phyloP scores from a whole-genome alignment of 148 eudicot species.

The Fagopyrum tataricum region DNA sequence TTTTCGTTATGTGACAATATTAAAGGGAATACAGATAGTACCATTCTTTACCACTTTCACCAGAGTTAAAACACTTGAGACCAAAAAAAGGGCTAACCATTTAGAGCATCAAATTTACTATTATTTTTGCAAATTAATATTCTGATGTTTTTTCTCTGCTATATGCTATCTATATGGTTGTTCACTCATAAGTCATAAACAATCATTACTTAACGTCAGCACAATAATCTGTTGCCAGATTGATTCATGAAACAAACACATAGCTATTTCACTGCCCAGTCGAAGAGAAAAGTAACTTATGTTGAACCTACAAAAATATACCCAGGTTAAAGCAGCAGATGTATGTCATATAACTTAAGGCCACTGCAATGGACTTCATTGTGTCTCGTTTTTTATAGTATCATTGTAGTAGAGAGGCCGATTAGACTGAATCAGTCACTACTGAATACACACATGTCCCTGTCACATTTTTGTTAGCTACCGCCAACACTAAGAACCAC shows the following conservation, averaged over 20 bases:
- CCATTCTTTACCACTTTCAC: background rate
- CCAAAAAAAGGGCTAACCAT: background rate
- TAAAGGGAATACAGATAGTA: background rate
- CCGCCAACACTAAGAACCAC: background rate
- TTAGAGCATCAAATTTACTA: no score
- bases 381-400: background rate
- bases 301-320: background rate
- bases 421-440: no score
- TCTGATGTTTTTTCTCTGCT: background rate
- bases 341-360: background rate
- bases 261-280: background rate
- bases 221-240: background rate
- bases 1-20: background rate
- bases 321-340: background rate
- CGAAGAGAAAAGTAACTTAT: background rate
- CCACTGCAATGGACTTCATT: background rate
- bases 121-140: background rate
- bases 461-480: background rate
- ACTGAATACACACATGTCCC: background rate
- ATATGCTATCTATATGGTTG: background rate
- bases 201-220: background rate
- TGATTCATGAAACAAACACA: background rate
- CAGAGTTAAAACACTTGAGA: background rate
- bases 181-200: background rate
- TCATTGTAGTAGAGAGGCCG: background rate